Evolutionary conservation across 768 basidiomycete species (phyloP), one percentile per base, ranked within the genome.

Genomic region (Tubosaeta sp.): DNA sequence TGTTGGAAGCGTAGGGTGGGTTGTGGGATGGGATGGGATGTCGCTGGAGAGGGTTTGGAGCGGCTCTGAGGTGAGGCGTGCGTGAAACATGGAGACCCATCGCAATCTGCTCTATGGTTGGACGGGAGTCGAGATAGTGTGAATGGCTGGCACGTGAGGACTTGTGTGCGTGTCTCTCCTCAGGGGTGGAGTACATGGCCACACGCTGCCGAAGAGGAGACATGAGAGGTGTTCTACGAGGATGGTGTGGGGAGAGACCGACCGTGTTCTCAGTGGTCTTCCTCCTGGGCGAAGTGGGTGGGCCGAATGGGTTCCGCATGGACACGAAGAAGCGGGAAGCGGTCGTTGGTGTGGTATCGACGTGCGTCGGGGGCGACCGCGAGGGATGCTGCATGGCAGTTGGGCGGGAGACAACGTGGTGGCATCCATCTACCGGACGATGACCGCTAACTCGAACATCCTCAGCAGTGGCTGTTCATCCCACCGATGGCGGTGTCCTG

Each of bases 61-160:
- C 63, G 9, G 77, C 74, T 38, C 81, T 77, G 25, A 88, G 68
- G 63, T 88, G 86, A 4, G 87, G 87, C 1, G 87, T 89, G 32
- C 84, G 80, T 6, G 87, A 88, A 27, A 85, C 71, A 65, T 89
- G 87, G 21, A 89, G 74, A 18, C 87, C 87, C 86, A 89, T 88
- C 13, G 84, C 83, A 53, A 89, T 89, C 68, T 89, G 86, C 59
- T 85, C 81, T 35, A 87, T 76, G 42, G 82, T 84, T 1, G 86
- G 86, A 14, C 78, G 81, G 25, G 76, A 65, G 54, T 76, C 72
- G 43, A 63, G 64, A 53, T 70, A 60, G 52, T 70, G 76, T 45
- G 73, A 62, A 51, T 60, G 68, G 39, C 73, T 52, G 46, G 69
- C 65, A 55, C 67, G 72, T 51, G 74, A 64, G 25, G 60, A 57